Conservation (phyloP, 306 rosid species). For the Vigna mungo region DNA sequence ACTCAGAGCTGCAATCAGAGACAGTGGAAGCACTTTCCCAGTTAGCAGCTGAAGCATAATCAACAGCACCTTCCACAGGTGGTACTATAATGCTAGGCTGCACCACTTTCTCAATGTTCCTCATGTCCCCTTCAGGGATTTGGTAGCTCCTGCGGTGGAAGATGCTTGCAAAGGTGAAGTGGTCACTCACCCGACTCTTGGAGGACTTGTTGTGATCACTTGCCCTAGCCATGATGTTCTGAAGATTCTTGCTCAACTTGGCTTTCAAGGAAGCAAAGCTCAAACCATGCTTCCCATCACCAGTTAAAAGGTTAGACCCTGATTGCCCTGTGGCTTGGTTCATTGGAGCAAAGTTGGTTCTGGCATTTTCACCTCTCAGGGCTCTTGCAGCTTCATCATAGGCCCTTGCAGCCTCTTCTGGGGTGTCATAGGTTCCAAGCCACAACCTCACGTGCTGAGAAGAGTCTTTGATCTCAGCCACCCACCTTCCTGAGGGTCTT, state of each 20-base stretch:
- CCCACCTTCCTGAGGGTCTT: constrained; percentile 95
- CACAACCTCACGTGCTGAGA: constrained; percentile 83
- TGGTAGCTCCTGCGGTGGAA: constrained; percentile 67
- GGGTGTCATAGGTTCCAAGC: constrained; percentile 94
- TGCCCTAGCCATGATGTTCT: constrained; percentile 71
- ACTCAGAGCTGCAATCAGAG: constrained; percentile 69
- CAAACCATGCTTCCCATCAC: constrained; percentile 53
- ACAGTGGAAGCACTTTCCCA: constrained; percentile 64
- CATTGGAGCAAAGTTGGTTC: constrained; percentile 69
- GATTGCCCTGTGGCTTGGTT: constrained; percentile 33
- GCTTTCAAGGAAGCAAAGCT: constrained; percentile 82
- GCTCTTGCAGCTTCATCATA: constrained; percentile 90
- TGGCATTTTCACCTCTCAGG: constrained; percentile 78
- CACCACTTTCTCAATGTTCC: constrained; percentile 63
- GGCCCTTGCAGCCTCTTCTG: constrained; percentile 92
- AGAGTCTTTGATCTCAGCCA: constrained; percentile 94
- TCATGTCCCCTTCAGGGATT: constrained; percentile 51
- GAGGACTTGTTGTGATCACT: constrained; percentile 56
- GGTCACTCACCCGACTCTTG: constrained; percentile 87
- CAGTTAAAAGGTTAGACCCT: constrained; percentile 27
- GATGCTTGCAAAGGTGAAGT: constrained; percentile 81
- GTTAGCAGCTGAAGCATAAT: constrained; percentile 17
- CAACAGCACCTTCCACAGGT: constrained; percentile 29
- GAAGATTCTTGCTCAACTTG: constrained; percentile 80
- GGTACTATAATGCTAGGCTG: constrained; percentile 93